Percentiles rank a stretch among this genome's conserved stretches.
These are phyloP conservation scores for Malassezia sp. DNA, from an alignment of 1,284 basidiomycete genomes.

Conservation along the genomic window DNA sequence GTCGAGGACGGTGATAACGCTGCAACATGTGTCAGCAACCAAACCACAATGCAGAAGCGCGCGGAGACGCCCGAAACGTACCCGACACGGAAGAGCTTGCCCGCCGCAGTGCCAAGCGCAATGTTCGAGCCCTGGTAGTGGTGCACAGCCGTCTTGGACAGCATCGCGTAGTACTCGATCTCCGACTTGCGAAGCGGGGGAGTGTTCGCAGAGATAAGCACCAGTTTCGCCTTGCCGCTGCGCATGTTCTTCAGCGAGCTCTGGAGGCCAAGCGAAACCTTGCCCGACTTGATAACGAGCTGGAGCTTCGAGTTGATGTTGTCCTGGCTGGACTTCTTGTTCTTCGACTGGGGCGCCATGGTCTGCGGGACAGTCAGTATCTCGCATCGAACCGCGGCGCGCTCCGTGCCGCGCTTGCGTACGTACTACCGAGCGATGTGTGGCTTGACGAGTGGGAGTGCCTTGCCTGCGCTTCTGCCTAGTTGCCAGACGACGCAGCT, in stretches of 20 bases:
- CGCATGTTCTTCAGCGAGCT: conserved; percentile 91
- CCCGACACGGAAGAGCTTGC: conserved; percentile 99
- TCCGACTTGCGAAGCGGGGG: conserved; percentile 97
- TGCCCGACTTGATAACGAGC: conserved; percentile 86
- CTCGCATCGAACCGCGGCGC: too few relatives aligned
- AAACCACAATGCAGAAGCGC: conserved; percentile 3
- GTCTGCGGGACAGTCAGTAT: conserved; percentile 18
- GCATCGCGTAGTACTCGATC: conserved; percentile 99
- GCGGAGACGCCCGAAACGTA: conserved; percentile 49
- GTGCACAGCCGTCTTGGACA: conserved; percentile 85
- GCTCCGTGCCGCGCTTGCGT: too few relatives aligned
- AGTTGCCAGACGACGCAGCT: not conserved
- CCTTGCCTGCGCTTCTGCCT: not conserved
- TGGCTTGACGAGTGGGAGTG: conserved; percentile 10
- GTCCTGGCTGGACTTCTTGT: conserved; percentile 61
- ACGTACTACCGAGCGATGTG: not conserved
- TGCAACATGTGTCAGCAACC: conserved; percentile 18
- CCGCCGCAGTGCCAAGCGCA: conserved; percentile 97
- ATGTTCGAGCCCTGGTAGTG: conserved; percentile 86
- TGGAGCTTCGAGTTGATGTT: conserved; percentile 89
- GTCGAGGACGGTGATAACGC: conserved; percentile 90
- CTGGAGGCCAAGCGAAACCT: conserved; percentile 44
- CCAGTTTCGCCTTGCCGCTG: conserved; percentile 95
- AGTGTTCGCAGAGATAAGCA: conserved; percentile 97
- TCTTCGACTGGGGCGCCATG: conserved; percentile 77